A percentile compares a stretch with the other conserved stretches of the same genome.
phyloP scores from a whole-genome alignment of 805 yeast genomes.

The Barnettozyma sucrosica region DNA sequence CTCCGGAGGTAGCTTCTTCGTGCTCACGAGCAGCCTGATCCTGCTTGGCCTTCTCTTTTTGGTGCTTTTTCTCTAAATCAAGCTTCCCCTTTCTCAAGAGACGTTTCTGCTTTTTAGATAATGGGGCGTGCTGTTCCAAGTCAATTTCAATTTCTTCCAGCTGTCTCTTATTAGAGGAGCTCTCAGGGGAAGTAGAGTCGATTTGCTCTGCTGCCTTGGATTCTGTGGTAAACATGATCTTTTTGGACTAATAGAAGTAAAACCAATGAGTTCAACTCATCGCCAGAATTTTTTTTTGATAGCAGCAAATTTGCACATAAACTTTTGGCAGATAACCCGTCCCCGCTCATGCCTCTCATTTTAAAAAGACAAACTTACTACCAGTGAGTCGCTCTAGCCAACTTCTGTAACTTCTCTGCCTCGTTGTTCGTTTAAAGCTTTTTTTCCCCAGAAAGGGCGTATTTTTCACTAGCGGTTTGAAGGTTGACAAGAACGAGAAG shows the following conservation, averaged over 20 bases:
- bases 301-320: not conserved
- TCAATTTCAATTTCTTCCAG: conserved; percentile 55
- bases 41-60: conserved; percentile 30
- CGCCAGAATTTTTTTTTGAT: not conserved
- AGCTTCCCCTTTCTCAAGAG: conserved; percentile 70
- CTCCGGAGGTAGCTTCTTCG: conserved; percentile 20
- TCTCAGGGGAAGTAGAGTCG: not conserved
- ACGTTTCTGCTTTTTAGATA: conserved; percentile 89
- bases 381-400: no score
- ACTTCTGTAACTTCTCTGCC: no score
- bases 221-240: not conserved
- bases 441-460: no score
- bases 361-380: no score
- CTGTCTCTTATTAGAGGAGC: conserved; percentile 18
- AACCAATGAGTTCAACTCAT: not conserved
- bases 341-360: no score
- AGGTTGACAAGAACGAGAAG: no score
- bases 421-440: no score
- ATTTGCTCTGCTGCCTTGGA: not conserved
- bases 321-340: not conserved
- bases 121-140: conserved; percentile 64
- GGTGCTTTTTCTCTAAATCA: conserved; percentile 49
- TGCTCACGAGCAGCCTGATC: conserved; percentile 11
- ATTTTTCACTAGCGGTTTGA: no score
- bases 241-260: not conserved